Evolutionary conservation across 2,329 filamentous ascomycete genomes (phyloP), one percentile per base, ranked within the genome.

Genomic region (Pseudonectria foliicola): DNA sequence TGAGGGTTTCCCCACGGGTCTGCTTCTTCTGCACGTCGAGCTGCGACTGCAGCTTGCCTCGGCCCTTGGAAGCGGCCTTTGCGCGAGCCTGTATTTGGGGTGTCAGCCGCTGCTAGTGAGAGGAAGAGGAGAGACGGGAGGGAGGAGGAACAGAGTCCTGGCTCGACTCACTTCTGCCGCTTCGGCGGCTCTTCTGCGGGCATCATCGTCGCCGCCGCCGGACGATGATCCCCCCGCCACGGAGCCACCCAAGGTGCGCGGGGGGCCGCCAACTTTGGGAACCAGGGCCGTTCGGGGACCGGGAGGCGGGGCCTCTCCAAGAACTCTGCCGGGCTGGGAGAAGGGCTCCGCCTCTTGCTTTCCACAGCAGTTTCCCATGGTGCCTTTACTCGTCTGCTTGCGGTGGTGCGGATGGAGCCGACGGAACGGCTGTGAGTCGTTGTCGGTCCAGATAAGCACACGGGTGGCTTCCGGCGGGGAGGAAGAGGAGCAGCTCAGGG

Each of bases 311-410:
- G 53, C 66, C 25, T 78, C 69, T 46, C 77, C 82, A 35, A 94
- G 70, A 25, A 78, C 74, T 35, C 85, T 82, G 40, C 86, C 87
- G 31, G 83, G 80, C 35, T 76, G 75, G 34, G 76, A 64, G 66
- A 88, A 92, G 59, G 76, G 69, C 49, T 84, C 78, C 43, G 75
- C 64, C 23, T 76, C 60, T 79, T 85, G 72, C 60, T 86, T 88
- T 57, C 86, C 85, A 67, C 85, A 95, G 63, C 87, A 73, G 59
- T 87, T 90, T 40, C 89, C 89, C 89, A 95, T 95, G 45, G 39
- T 37, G n/a, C n/a, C n/a, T n/a, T n/a, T n/a, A n/a, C n/a, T n/a
- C n/a, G n/a, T n/a, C n/a, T n/a, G n/a, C n/a, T n/a, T n/a, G n/a
- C n/a, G n/a, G n/a, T n/a, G n/a, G n/a, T n/a, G n/a, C n/a, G n/a